A percentile compares a stretch with the other conserved stretches of the same genome.
phyloP scores from a whole-genome alignment of 768 basidiomycete genomes.

The Kwoniella sp. region DNA sequence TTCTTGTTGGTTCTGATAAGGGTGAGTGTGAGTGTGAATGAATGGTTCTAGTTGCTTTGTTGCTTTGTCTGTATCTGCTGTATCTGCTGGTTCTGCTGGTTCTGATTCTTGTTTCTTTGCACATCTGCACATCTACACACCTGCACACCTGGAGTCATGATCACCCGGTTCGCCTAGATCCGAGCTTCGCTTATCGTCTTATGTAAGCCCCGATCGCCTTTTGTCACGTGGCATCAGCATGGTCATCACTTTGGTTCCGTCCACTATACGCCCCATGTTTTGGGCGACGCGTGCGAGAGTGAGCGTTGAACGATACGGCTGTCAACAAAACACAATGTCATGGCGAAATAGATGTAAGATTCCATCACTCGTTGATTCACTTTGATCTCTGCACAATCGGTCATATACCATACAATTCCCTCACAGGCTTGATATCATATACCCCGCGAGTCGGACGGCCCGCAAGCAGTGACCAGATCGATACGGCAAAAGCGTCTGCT shows the following conservation, averaged over 20 bases:
- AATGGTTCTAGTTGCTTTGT: too few species aligned
- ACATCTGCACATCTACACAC: not conserved
- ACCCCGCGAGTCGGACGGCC: too few species aligned
- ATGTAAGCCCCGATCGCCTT: not conserved
- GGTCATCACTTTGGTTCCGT: not conserved
- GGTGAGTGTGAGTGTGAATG: too few species aligned
- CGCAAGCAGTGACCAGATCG: too few species aligned
- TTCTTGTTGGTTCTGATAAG: too few species aligned
- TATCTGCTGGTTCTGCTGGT: too few species aligned
- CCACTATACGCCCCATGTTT: not conserved
- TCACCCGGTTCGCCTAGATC: slow-evolving; percentile 1
- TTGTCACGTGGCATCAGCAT: not conserved
- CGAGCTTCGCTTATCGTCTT: not conserved
- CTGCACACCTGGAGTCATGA: not conserved
- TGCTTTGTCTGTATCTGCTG: not conserved
- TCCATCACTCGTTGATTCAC: not conserved
- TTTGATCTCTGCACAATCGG: not conserved
- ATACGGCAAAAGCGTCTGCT: too few species aligned
- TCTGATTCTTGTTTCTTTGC: not conserved
- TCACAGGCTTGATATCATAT: too few species aligned
- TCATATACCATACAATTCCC: too few species aligned
- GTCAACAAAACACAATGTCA: not conserved
- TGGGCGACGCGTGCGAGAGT: not conserved
- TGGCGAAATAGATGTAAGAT: not conserved
- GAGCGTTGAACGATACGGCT: not conserved